phyloP scores from a whole-genome alignment of 73 alveolate genomes.

The Paramecium primaurelia region DNA sequence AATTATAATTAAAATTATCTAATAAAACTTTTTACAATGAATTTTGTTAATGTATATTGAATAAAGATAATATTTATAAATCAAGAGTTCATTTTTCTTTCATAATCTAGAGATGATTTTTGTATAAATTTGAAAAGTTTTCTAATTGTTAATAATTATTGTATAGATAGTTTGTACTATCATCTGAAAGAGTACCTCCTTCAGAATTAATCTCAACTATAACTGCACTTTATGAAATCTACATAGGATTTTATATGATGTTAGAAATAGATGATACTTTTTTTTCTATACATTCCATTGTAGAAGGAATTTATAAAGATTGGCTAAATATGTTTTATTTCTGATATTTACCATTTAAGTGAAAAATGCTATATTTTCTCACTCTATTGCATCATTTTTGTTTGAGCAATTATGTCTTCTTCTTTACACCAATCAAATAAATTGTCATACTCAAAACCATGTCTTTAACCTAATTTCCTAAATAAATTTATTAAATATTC shows the following conservation, averaged over 20 bases:
- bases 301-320: not conserved
- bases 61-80: not conserved
- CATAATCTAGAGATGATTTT: not conserved
- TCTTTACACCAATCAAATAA: slow-evolving; percentile 21
- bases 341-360: not conserved
- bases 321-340: not conserved
- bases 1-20: not conserved
- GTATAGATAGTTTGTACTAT: not conserved
- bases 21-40: not conserved
- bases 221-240: not conserved
- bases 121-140: not conserved
- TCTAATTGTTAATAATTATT: not conserved
- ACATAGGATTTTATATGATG: not conserved
- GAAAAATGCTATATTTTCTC: not conserved
- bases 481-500: slow-evolving; percentile 50
- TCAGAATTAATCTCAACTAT: not conserved
- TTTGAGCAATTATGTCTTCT: not conserved
- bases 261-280: not conserved
- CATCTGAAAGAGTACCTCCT: not conserved
- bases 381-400: not conserved
- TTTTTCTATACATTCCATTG: not conserved
- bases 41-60: not conserved
- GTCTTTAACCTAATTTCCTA: not conserved
- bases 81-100: not conserved
- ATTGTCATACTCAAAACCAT: slow-evolving; percentile 33